phyloP scores from a whole-genome alignment of 1,139 yeast genomes.

The Diutina neorugosa region DNA sequence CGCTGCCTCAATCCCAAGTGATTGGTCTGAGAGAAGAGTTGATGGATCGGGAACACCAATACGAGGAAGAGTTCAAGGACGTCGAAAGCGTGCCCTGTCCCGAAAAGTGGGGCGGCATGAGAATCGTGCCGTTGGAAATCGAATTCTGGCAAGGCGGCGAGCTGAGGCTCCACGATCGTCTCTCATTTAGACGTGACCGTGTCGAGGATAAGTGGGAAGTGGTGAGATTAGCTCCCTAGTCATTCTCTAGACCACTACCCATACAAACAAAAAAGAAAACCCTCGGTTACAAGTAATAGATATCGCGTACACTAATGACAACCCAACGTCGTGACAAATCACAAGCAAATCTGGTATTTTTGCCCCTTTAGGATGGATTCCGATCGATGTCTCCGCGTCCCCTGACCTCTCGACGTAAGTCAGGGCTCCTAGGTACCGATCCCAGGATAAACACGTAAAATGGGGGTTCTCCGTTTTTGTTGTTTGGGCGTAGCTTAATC shows the following conservation, averaged over 20 bases:
- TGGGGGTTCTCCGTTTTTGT: no score
- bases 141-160: constrained; percentile 97
- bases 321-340: no score
- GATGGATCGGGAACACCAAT: constrained; percentile 23
- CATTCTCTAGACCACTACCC: not conserved
- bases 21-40: constrained; percentile 50
- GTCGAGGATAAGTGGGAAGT: not conserved
- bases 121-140: constrained; percentile 77
- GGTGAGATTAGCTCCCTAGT: constrained; percentile 2
- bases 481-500: no score
- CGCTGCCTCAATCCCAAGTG: constrained; percentile 73
- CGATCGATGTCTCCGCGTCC: no score
- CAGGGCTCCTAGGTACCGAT: no score
- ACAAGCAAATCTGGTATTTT: no score
- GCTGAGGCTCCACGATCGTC: constrained; percentile 82
- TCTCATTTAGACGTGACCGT: constrained; percentile 51
- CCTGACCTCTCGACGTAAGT: no score
- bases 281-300: no score
- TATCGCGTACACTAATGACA: no score
- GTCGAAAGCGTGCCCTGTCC: constrained; percentile 69
- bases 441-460: no score
- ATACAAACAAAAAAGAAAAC: no score
- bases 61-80: constrained; percentile 40
- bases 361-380: no score
- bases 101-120: constrained; percentile 89